phyloP scores from a whole-genome alignment of 805 yeast species.

The Barnettozyma vustinii region DNA sequence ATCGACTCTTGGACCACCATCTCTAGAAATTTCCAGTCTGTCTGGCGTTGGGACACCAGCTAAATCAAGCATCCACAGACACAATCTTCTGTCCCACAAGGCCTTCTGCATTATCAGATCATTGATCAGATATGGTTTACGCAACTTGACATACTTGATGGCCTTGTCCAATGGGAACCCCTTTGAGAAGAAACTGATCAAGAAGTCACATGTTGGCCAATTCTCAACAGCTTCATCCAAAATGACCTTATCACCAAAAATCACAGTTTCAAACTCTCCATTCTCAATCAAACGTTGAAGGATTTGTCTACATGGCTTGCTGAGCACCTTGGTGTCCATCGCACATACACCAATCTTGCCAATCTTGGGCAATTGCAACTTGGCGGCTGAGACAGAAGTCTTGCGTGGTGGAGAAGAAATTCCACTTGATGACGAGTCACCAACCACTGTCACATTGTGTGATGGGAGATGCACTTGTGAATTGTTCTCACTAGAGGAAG shows the following conservation, averaged over 20 bases:
- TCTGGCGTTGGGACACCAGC: conserved; percentile 87
- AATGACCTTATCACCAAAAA: conserved; percentile 95
- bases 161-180: conserved; percentile 98
- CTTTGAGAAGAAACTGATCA: conserved; percentile 87
- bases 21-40: conserved; percentile 85
- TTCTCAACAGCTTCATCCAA: conserved; percentile 89
- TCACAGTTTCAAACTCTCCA: conserved; percentile 94
- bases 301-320: conserved; percentile 92
- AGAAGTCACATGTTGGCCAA: conserved; percentile 98
- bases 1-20: conserved; percentile 91
- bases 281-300: conserved; percentile 81
- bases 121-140: conserved; percentile 87
- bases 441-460: conserved; percentile 11
- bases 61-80: conserved; percentile 69
- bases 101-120: conserved; percentile 89
- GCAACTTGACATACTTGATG: conserved; percentile 76
- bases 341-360: conserved; percentile 99
- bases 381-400: conserved; percentile 9
- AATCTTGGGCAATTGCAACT: conserved; percentile 55
- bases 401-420: conserved; percentile 12
- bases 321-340: conserved; percentile 93
- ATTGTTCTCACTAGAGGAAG: conserved; percentile 47
- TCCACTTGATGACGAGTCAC: conserved; percentile 3
- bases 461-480: conserved; percentile 22
- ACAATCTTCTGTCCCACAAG: conserved; percentile 95